Evolutionary conservation across 2,329 filamentous ascomycete genomes (phyloP).

Genomic region (Drechslerella dactyloides): DNA sequence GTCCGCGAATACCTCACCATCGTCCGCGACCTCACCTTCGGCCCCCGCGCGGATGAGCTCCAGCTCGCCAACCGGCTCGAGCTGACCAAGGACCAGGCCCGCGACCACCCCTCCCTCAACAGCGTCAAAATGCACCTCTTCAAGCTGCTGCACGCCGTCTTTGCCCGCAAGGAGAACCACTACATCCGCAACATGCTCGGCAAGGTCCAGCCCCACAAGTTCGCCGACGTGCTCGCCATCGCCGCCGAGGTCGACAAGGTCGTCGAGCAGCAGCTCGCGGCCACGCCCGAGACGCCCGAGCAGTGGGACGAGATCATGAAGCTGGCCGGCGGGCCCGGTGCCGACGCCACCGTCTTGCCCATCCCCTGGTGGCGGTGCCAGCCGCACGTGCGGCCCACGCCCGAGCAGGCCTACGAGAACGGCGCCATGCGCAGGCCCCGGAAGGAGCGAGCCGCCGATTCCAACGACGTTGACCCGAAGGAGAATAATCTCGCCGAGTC

Average conservation of each 20-base stretch:
- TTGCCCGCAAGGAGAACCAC: constrained; percentile 71
- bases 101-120: constrained; percentile 68
- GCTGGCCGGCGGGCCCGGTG: constrained; percentile 50
- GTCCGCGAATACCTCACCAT: constrained; percentile 90
- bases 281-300: constrained; percentile 55
- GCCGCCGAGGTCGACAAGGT: constrained; percentile 79
- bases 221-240: constrained; percentile 77
- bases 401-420: constrained; percentile 52
- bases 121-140: constrained; percentile 93
- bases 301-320: constrained; percentile 59
- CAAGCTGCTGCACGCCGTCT: constrained; percentile 82
- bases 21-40: constrained; percentile 61
- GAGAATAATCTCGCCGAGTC: too few species aligned
- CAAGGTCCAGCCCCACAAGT: constrained; percentile 69
- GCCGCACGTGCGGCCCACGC: constrained; percentile 50
- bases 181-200: constrained; percentile 86
- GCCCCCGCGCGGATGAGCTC: too few species aligned
- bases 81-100: constrained; percentile 56
- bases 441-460: constrained; percentile 62
- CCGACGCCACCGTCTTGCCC: constrained; percentile 40
- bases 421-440: constrained; percentile 73
- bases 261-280: constrained; percentile 74
- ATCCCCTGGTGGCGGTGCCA: constrained; percentile 55
- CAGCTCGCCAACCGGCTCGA: constrained; percentile 22
- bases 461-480: constrained; percentile 27